A percentile compares a stretch with the other conserved stretches of the same genome.
These are phyloP conservation scores for Phyllosticta paracitricarpa DNA, from an alignment of 2,329 filamentous ascomycete species.

Conservation along the genomic window DNA sequence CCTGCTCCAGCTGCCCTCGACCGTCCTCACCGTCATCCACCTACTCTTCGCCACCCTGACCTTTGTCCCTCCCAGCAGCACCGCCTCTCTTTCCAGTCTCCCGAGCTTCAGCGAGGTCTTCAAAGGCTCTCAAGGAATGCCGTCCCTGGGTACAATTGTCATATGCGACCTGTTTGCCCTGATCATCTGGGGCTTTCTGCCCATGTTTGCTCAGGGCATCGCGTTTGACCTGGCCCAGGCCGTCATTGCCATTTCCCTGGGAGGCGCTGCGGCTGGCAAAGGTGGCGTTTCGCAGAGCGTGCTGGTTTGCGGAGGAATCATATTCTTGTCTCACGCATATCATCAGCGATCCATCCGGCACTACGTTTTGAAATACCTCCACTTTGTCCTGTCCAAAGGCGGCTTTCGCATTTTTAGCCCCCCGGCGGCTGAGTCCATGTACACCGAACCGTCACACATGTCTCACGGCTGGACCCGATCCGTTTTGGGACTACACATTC, in stretches of 20 bases:
- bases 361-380: conserved; percentile 38
- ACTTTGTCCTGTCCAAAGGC: conserved; percentile 29
- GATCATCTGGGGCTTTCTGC: conserved; percentile 77
- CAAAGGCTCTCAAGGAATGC: conserved; percentile 74
- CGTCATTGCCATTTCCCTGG: conserved; percentile 83
- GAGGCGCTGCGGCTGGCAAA: conserved; percentile 63
- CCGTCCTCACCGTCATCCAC: conserved; percentile 80
- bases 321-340: conserved; percentile 38
- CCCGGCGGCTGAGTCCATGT: conserved; percentile 25
- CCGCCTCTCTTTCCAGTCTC: conserved; percentile 61
- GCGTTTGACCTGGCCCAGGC: conserved; percentile 85
- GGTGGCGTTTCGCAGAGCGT: conserved; percentile 63
- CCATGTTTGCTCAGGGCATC: conserved; percentile 77
- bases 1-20: conserved; percentile 81
- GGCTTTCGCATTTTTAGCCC: conserved; percentile 30
- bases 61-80: conserved; percentile 71
- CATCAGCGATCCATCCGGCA: conserved; percentile 7
- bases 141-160: conserved; percentile 73
- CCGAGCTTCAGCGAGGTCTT: conserved; percentile 86
- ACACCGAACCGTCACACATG: conserved; percentile 29
- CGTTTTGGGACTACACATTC: conserved; percentile 62
- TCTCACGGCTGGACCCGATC: conserved; percentile 59
- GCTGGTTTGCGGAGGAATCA: conserved; percentile 59
- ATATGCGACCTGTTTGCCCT: conserved; percentile 77
- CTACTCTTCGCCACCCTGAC: conserved; percentile 87